These are phyloP conservation scores for Agarophyton chilense DNA, from an alignment of 23 red algal species.

Conservation along the genomic window DNA sequence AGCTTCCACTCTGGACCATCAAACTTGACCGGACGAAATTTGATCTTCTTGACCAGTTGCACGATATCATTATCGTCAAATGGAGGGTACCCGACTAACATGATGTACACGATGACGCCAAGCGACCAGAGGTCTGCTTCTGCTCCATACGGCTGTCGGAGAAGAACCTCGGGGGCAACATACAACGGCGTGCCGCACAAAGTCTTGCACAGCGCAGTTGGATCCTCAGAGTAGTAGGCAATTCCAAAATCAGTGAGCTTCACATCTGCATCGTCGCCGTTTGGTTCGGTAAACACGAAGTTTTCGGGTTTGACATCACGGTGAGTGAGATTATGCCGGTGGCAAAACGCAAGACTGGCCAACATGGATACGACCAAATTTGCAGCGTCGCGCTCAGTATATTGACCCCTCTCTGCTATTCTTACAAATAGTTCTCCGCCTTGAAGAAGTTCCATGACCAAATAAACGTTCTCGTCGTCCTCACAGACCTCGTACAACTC, in stretches of 20 bases:
- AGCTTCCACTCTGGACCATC: slow-evolving; percentile 58
- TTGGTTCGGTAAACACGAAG: slow-evolving; percentile 69
- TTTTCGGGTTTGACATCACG: slow-evolving; percentile 96
- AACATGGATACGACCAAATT: slow-evolving; percentile 79
- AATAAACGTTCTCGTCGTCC: slow-evolving; percentile 76
- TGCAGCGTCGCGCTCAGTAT: slow-evolving; percentile 81
- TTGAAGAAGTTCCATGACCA: slow-evolving; percentile 85
- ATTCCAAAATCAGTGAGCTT: slow-evolving; percentile 97
- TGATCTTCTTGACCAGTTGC: slow-evolving; percentile 79
- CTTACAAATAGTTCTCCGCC: slow-evolving; percentile 88
- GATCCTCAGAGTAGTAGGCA: slow-evolving; percentile 76
- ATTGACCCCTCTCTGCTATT: slow-evolving; percentile 77
- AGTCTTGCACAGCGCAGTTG: slow-evolving; percentile 66
- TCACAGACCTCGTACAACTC: slow-evolving; percentile 87
- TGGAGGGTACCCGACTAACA: slow-evolving; percentile 93
- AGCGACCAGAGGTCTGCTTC: slow-evolving; percentile 97
- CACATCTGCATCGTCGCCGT: slow-evolving; percentile 64
- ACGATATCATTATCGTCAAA: slow-evolving; percentile 89
- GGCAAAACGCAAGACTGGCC: slow-evolving; percentile 74
- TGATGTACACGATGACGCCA: slow-evolving; percentile 95
- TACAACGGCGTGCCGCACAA: slow-evolving; percentile 93
- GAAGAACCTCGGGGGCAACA: slow-evolving; percentile 97
- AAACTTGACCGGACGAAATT: slow-evolving; percentile 80
- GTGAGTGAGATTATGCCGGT: slow-evolving; percentile 78
- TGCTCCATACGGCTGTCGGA: slow-evolving; percentile 86